Percentiles rank a stretch among this genome's conserved stretches.
Conservation (phyloP, 1,284 basidiomycete genomes). For the Fistulinella staudtii region DNA sequence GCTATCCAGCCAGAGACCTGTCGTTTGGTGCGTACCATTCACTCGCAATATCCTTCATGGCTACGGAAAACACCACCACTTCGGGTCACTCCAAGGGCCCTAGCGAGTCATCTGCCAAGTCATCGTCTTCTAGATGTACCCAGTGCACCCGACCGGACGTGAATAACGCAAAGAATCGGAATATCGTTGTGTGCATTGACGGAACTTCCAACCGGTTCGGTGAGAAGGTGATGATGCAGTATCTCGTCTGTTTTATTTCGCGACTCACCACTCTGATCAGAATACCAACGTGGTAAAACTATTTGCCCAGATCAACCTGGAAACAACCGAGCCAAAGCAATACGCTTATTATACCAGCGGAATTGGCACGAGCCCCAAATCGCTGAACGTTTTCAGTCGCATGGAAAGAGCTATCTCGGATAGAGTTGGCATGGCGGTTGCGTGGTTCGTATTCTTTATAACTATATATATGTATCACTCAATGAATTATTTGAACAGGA, state of each 20-base stretch:
- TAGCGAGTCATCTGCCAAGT: too few relatives aligned
- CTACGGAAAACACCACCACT: too few relatives aligned
- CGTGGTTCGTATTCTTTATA: slow-evolving; percentile 18
- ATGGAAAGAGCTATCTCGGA: slow-evolving; percentile 16
- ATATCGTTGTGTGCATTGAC: background rate
- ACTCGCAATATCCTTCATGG: too few relatives aligned
- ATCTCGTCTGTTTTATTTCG: too few relatives aligned
- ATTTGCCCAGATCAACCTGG: slow-evolving; percentile 26
- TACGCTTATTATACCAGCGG: slow-evolving; percentile 37
- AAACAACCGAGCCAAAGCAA: slow-evolving; percentile 18
- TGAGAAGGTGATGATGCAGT: background rate
- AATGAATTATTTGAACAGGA: slow-evolving; percentile 14
- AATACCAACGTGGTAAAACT: slow-evolving; percentile 33
- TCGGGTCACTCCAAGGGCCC: too few relatives aligned
- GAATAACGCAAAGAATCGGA: background rate
- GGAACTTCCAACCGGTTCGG: background rate
- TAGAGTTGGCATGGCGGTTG: slow-evolving; percentile 27
- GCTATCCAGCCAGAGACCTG: too few relatives aligned
- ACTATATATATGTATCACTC: background rate
- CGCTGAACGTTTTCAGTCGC: slow-evolving; percentile 17
- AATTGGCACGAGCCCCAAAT: slow-evolving; percentile 34
- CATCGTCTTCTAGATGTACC: background rate
- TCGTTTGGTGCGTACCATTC: too few relatives aligned
- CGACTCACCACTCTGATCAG: too few relatives aligned
- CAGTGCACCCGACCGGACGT: background rate